phyloP scores from a whole-genome alignment of 2,329 filamentous ascomycete species.

The Colletotrichum cordylinicola region DNA sequence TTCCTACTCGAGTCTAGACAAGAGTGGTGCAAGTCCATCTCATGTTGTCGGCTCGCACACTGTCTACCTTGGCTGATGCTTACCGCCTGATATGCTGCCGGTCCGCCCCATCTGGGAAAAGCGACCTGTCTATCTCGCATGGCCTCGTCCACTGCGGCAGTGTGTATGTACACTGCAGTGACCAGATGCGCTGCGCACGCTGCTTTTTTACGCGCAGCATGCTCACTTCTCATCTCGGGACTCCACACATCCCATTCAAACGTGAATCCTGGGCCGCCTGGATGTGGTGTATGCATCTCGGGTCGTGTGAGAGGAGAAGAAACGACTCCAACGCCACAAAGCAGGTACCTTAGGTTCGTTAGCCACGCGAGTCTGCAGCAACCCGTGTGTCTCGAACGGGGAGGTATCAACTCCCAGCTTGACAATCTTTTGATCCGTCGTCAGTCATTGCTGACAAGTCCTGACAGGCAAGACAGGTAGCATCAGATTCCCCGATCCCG shows the following conservation, averaged over 20 bases:
- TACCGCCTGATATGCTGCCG: neutral
- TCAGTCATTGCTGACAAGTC: neutral
- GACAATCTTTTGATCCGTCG: neutral
- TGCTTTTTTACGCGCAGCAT: neutral
- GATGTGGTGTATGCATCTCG: neutral
- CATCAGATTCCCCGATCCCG: neutral
- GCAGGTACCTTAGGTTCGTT: slow-evolving; percentile 13
- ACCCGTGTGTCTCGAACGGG: slow-evolving; percentile 7
- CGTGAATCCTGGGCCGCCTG: neutral
- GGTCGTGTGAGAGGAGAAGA: slow-evolving; percentile 15
- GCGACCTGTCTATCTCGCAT: slow-evolving; percentile 17
- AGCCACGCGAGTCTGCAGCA: slow-evolving; percentile 19
- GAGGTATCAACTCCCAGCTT: neutral
- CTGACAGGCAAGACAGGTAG: neutral
- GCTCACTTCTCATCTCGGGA: slow-evolving; percentile 11
- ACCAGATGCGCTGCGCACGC: neutral
- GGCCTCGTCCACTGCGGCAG: neutral
- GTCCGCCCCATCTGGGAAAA: neutral
- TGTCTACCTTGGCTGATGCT: neutral
- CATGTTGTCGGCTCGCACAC: neutral
- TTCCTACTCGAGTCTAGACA: neutral
- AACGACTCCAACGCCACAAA: slow-evolving; percentile 8
- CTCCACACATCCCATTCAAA: slow-evolving; percentile 5
- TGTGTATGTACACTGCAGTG: slow-evolving; percentile 1
- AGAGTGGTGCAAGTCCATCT: neutral